phyloP scores from a whole-genome alignment of 2,329 filamentous ascomycete species.

The Incumbomyces lentus region DNA sequence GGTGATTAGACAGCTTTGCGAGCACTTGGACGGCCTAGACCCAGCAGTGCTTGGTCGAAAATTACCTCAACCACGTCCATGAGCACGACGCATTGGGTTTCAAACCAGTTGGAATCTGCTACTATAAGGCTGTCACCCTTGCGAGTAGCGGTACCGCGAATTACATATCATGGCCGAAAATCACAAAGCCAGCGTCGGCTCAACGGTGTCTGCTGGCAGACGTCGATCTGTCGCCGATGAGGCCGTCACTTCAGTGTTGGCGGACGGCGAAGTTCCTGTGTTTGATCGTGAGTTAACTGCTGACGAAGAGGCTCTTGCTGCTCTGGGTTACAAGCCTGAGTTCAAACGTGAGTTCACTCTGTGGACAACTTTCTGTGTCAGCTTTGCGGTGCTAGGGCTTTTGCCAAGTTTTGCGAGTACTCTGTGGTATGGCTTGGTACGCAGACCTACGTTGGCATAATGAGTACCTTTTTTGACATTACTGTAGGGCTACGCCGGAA shows the following conservation, averaged over 20 bases:
- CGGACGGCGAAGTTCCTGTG: constrained; percentile 40
- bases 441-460: too few relatives aligned
- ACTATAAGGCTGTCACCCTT: background rate
- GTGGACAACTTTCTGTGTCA: constrained; percentile 66
- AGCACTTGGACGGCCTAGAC: too few relatives aligned
- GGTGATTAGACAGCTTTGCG: too few relatives aligned
- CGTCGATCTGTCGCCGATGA: constrained; percentile 35
- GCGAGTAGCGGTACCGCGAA: background rate
- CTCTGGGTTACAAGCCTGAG: constrained; percentile 50
- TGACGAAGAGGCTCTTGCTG: constrained; percentile 52
- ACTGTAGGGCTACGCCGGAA: constrained; percentile 40
- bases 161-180: background rate
- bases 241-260: constrained; percentile 44
- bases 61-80: background rate
- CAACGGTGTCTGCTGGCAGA: background rate
- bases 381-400: constrained; percentile 61
- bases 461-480: too few relatives aligned
- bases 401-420: constrained; percentile 63
- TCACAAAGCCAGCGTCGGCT: background rate
- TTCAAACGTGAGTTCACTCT: constrained; percentile 62
- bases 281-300: constrained; percentile 35
- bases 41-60: too few relatives aligned
- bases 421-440: constrained; percentile 54
- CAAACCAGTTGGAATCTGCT: background rate
- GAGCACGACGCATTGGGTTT: background rate